These are phyloP conservation scores for Ormosia semicastrata DNA, from an alignment of 306 rosid species.

Conservation along the genomic window DNA sequence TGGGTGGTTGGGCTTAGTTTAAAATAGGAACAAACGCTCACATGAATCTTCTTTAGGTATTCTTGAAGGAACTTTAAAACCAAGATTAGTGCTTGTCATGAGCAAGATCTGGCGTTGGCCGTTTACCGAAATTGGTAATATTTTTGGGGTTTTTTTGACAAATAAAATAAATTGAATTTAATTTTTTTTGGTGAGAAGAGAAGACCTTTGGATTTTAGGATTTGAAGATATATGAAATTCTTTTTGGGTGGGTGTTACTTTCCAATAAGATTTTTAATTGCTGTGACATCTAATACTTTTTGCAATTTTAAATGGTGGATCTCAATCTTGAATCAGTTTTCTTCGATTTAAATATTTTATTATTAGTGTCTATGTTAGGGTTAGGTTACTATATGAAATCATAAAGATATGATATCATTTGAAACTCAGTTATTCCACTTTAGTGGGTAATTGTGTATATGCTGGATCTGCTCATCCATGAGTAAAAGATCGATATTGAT, in stretches of 20 bases:
- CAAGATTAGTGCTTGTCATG: neutral
- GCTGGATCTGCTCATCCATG: neutral
- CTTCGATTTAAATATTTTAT: neutral
- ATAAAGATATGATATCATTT: neutral
- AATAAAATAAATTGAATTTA: neutral
- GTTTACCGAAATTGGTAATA: neutral
- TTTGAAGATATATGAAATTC: neutral
- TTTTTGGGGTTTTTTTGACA: neutral
- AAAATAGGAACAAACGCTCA: neutral
- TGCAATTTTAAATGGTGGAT: neutral
- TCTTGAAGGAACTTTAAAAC: neutral
- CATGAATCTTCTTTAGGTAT: neutral
- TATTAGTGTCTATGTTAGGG: neutral
- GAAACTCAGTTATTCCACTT: neutral
- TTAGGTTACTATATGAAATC: neutral
- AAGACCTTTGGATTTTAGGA: neutral
- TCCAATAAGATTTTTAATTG: neutral
- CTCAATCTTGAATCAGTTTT: neutral
- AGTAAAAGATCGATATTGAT: neutral
- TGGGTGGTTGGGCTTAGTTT: neutral
- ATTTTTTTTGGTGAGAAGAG: neutral
- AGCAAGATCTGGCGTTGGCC: neutral
- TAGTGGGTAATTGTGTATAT: neutral
- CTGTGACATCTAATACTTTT: too few relatives aligned
- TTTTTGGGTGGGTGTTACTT: neutral